These are phyloP conservation scores for Euphorbia lathyris DNA, from an alignment of 345 rosid genomes.

Conservation along the genomic window DNA sequence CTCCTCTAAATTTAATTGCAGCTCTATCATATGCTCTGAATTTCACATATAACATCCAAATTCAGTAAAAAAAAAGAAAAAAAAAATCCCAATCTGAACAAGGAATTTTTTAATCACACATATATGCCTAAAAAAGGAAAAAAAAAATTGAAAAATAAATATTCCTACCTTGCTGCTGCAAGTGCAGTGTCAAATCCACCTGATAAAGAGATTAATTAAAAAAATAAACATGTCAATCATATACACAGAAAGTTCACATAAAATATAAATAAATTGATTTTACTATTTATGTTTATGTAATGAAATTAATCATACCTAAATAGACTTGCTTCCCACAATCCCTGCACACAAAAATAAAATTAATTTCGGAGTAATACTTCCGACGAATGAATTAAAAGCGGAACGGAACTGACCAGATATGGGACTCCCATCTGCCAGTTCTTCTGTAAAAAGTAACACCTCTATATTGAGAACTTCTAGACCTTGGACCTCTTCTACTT, in stretches of 20 bases:
- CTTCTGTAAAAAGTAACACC: constrained; percentile 33
- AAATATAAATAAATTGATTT: not conserved
- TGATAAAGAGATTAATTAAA: not conserved
- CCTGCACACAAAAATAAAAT: constrained; percentile 16
- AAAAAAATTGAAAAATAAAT: not conserved
- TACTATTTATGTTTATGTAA: not conserved
- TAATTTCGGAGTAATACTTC: no score
- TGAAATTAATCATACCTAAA: constrained; percentile 26
- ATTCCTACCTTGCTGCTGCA: constrained; percentile 26
- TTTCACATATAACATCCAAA: not conserved
- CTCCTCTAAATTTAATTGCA: constrained; percentile 33
- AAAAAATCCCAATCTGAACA: not conserved
- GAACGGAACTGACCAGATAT: constrained; percentile 27
- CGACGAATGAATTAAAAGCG: no score
- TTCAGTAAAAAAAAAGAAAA: not conserved
- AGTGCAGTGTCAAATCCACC: constrained; percentile 36
- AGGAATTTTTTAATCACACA: not conserved
- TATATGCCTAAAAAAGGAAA: not conserved
- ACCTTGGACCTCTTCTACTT: constrained; percentile 34
- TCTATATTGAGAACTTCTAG: constrained; percentile 33
- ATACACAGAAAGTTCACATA: not conserved
- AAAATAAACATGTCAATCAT: not conserved
- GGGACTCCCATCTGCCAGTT: constrained; percentile 37
- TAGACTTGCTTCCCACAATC: constrained; percentile 39
- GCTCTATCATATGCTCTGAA: constrained; percentile 35